Percentiles rank a stretch among this genome's conserved stretches.
These are phyloP conservation scores for Saturnispora serradocipensis DNA, from an alignment of 805 yeast species.

Conservation along the genomic window DNA sequence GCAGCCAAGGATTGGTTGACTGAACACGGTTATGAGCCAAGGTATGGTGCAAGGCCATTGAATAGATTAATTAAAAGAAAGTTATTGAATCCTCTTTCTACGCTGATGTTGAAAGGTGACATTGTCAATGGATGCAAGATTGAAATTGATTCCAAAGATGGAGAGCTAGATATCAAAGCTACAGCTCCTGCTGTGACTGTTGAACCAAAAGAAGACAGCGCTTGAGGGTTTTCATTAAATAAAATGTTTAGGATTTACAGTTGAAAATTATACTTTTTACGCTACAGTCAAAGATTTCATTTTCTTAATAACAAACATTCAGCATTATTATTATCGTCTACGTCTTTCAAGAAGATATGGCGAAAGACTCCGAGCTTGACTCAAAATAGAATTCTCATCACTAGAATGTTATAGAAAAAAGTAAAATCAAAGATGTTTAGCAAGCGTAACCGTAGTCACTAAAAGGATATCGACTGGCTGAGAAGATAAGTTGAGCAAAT, in stretches of 20 bases:
- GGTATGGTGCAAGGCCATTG: slow-evolving; percentile 94
- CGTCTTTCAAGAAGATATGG: slow-evolving; percentile 14
- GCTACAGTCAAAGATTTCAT: not conserved
- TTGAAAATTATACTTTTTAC: not conserved
- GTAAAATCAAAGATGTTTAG: not conserved
- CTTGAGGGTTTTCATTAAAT: not conserved
- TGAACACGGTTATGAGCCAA: slow-evolving; percentile 79
- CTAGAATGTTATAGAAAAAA: slow-evolving; percentile 1
- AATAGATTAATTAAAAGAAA: slow-evolving; percentile 80
- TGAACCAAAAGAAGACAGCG: not conserved
- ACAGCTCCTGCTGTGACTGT: not conserved
- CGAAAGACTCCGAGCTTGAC: slow-evolving; percentile 19
- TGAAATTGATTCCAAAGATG: slow-evolving; percentile 5
- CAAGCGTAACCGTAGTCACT: too few relatives aligned
- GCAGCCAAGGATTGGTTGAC: slow-evolving; percentile 73
- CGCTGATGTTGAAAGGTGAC: slow-evolving; percentile 69
- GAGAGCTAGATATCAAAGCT: slow-evolving; percentile 6
- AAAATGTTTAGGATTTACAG: not conserved
- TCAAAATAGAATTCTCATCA: slow-evolving; percentile 14
- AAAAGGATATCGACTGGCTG: slow-evolving; percentile 1
- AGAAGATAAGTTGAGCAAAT: not conserved
- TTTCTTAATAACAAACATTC: slow-evolving; percentile 2
- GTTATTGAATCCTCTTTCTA: slow-evolving; percentile 84
- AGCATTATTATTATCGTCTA: slow-evolving; percentile 14
- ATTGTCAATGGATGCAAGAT: slow-evolving; percentile 35